phyloP scores from a whole-genome alignment of 2,329 filamentous ascomycete species.

The Beauveria bassiana region DNA sequence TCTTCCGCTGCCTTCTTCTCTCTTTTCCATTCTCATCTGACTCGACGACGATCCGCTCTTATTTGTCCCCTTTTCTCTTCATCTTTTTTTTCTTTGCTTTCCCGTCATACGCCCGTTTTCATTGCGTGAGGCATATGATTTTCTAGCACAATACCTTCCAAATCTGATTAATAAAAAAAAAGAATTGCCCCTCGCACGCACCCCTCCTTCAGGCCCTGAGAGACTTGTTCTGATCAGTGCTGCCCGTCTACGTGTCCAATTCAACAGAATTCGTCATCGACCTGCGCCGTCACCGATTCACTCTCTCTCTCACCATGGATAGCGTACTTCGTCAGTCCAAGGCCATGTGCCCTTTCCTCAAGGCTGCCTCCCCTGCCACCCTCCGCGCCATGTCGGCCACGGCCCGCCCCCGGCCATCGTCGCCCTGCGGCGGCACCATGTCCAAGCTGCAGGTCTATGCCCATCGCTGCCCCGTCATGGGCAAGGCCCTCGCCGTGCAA shows the following conservation, averaged over 20 bases:
- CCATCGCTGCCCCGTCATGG: conserved; percentile 96
- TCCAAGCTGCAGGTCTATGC: conserved; percentile 93
- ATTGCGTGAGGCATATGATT: not conserved
- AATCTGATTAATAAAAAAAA: not conserved
- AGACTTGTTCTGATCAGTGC: not conserved
- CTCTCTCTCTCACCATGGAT: conserved; percentile 61
- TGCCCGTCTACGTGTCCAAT: not conserved
- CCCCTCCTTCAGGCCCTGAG: not conserved
- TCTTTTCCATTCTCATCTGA: not conserved
- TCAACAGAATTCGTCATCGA: not conserved
- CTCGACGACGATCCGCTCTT: not conserved
- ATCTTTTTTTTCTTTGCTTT: not conserved
- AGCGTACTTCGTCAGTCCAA: conserved; percentile 89
- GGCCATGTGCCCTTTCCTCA: conserved; percentile 94
- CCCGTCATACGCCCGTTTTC: not conserved
- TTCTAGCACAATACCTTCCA: not conserved
- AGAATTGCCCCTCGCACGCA: not conserved
- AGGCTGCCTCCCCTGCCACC: conserved; percentile 85
- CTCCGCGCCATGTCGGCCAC: conserved; percentile 82
- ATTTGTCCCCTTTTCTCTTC: not conserved
- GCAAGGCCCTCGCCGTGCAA: conserved; percentile 90
- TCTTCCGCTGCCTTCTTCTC: not conserved
- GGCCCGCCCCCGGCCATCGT: conserved; percentile 49
- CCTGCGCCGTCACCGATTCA: not conserved
- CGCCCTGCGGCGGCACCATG: conserved; percentile 84